A percentile compares a stretch with the other conserved stretches of the same genome.
Conservation (phyloP, 2,329 filamentous ascomycete species). For the Graphiopsis chlorocephala region DNA sequence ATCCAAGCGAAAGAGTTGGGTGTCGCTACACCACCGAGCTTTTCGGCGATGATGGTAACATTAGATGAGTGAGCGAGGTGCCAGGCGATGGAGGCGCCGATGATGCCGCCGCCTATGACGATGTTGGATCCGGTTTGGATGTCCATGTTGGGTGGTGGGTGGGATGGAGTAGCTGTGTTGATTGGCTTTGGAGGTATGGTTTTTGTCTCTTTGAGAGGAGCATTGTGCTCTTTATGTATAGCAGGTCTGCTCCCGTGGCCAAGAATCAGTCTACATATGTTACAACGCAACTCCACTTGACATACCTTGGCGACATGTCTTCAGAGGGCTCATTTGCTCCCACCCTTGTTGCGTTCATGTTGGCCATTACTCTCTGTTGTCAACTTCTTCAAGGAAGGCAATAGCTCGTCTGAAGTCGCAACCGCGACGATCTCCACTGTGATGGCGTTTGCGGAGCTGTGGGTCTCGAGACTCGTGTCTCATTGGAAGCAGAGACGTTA, state of each 20-base stretch:
- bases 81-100: constrained; percentile 8
- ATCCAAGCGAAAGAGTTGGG: constrained; percentile 13
- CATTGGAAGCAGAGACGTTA: not conserved
- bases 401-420: not conserved
- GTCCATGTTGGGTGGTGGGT: not conserved
- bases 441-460: not conserved
- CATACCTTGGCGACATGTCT: not conserved
- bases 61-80: not conserved
- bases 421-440: not conserved
- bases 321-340: not conserved
- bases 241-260: not conserved
- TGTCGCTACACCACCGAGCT: constrained; percentile 6
- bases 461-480: not conserved
- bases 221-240: not conserved
- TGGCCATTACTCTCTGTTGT: not conserved
- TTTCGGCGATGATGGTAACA: constrained; percentile 7
- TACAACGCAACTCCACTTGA: not conserved
- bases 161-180: not conserved
- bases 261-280: not conserved
- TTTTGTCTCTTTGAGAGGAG: not conserved
- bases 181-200: not conserved
- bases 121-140: not conserved
- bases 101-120: constrained; percentile 12
- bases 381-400: not conserved
- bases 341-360: not conserved